Evolutionary conservation across 2,329 filamentous ascomycete species (phyloP), one percentile per base, ranked within the genome.

Genomic region (Beauveria bassiana): DNA sequence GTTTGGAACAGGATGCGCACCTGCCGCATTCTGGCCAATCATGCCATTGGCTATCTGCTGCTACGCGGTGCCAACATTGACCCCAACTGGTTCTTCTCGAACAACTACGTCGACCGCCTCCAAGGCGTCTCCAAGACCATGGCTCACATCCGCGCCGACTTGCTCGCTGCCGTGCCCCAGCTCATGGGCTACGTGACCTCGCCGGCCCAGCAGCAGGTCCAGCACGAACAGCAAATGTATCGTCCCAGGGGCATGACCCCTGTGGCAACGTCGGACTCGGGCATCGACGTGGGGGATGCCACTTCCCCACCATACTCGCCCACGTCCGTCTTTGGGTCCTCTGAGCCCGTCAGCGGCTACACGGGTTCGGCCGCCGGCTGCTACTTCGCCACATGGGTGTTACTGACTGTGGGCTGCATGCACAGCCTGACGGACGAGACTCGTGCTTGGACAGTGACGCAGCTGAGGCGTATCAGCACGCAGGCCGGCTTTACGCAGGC

Each of bases 81-180:
- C 45, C 45, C 54, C 49, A 62, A 60, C 55, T 62, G 61, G 61
- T 62, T 62, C 56, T 62, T 62, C 45, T 59, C 61, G 24, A 62
- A 62, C 43, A 59, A 57, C 31, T 54, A 62, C 46, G 61, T 56
- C 7, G 61, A 62, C 9, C 55, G 61, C n/a, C 56, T 62, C 5
- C 61, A 62, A 45, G 40, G 31, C 28, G 50, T 62, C 42, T 59
- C 61, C 50, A 59, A 55, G 50, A 62, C 55, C 24, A 59, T 62
- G 55, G 50, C 43, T 14, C 31, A 20, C 46, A 45, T 62, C 31
- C 61, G 61, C 12, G 42, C 55, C 31, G 61, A 62, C 40, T 45
- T 62, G 31, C 40, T 62, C 22, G 55, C 61, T 8, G 24, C 61
- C 16, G 43, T 62, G 18, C 61, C 61, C 16, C 61, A 62, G 26